Conservation (phyloP, 2,329 filamentous ascomycete genomes). For the Arthrocladium fulminans region DNA sequence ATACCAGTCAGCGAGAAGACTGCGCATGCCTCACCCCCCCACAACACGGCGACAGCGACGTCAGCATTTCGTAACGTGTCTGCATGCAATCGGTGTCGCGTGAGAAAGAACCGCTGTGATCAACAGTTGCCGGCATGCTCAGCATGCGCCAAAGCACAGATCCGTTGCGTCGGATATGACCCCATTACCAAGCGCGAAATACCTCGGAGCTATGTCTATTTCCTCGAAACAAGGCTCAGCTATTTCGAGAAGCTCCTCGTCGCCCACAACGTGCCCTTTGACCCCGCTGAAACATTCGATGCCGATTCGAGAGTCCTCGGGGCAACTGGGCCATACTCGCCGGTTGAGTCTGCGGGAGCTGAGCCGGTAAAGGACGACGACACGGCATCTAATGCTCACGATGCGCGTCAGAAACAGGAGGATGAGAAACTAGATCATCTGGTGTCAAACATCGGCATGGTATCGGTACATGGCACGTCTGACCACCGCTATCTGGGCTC, state of each 20-base stretch:
- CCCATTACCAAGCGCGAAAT: slow-evolving; percentile 95
- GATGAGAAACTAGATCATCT: slow-evolving; percentile 56
- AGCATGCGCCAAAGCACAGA: slow-evolving; percentile 84
- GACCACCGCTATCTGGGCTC: slow-evolving; percentile 76
- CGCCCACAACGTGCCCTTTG: slow-evolving; percentile 61
- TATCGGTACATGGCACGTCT: slow-evolving; percentile 66
- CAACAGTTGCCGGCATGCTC: slow-evolving; percentile 85
- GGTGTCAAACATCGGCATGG: slow-evolving; percentile 62
- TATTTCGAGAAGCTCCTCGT: slow-evolving; percentile 71
- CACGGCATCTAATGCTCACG: slow-evolving; percentile 1
- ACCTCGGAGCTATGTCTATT: slow-evolving; percentile 85
- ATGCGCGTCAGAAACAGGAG: slow-evolving; percentile 39
- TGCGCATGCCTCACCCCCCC: slow-evolving; percentile 14
- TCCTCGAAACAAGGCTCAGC: slow-evolving; percentile 76
- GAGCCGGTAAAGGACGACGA: slow-evolving; percentile 11
- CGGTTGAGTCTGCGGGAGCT: slow-evolving; percentile 18
- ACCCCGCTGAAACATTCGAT: slow-evolving; percentile 61
- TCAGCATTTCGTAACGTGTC: slow-evolving; percentile 73
- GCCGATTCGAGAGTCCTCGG: slow-evolving; percentile 28
- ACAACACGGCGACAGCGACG: slow-evolving; percentile 26
- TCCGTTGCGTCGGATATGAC: slow-evolving; percentile 90
- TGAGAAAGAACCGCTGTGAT: slow-evolving; percentile 92
- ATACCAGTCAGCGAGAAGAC: slow-evolving; percentile 10
- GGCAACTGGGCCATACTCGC: slow-evolving; percentile 9
- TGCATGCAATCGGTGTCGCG: slow-evolving; percentile 83